Base-by-base conservation (phyloP, 495 filamentous ascomycete species). In the Corynascus novoguineensis region DNA sequence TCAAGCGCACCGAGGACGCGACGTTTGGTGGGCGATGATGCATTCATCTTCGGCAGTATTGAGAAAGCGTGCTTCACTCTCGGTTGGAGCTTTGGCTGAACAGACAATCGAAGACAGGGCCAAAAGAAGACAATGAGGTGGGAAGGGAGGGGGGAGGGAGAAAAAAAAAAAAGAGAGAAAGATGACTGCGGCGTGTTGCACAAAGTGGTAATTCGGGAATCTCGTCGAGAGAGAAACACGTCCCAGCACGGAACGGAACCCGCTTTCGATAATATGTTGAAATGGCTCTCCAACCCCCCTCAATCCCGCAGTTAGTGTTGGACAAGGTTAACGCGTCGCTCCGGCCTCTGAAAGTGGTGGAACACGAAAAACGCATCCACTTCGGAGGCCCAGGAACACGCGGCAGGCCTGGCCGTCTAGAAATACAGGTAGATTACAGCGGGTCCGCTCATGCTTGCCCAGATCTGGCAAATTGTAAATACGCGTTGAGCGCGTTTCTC, bases 1-100 rank as follows among this genome's bases (percentile, higher is more conserved):
- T 78, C 68, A 14, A 76, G 58, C 1, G 67, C 61, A 25, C 62
- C 71, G 14, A 80, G 73, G 49, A 68, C 76, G 72, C 76, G 76
- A 68, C 77, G 68, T 53, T 75, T 74, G 52, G 53, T 59, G 1
- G 74, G 73, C 40, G 68, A 66, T 37, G 68, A 65, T 38, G 69
- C 61, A 52, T 71, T 64, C 73, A 78, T 73, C 34, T 28, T 40
- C 21, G 49, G 46, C 1, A n/a, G n/a, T n/a, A n/a, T n/a, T n/a
- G n/a, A n/a, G n/a, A n/a, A n/a, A n/a, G n/a, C n/a, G n/a, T n/a
- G n/a, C n/a, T n/a, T n/a, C n/a, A n/a, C n/a, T n/a, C n/a, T n/a
- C n/a, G n/a, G n/a, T n/a, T n/a, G 22, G 19, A 17, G 34, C 8
- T 27, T 25, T 3, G 12, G 0, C 4, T 17, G 12, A 8, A 1